Conservation (phyloP, 2,329 filamentous ascomycete genomes). For the Sclerotinia glacialis region DNA sequence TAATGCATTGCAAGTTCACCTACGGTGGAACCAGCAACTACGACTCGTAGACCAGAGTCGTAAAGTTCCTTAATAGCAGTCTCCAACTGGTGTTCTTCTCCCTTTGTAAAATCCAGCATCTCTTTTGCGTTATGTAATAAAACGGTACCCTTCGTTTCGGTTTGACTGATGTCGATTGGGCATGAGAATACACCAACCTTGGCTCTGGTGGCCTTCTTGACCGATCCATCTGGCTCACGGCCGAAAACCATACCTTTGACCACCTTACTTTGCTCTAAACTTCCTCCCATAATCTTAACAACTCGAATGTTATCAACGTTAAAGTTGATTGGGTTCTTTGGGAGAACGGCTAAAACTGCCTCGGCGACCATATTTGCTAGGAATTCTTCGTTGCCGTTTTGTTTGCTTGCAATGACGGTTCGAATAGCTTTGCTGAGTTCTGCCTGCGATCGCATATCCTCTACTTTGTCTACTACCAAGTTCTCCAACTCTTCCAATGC, state of each 20-base stretch:
- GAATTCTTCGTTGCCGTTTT: slow-evolving; percentile 88
- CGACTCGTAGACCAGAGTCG: slow-evolving; percentile 87
- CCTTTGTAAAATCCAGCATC: slow-evolving; percentile 98
- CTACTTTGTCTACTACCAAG: slow-evolving; percentile 85
- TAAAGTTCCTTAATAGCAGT: slow-evolving; percentile 89
- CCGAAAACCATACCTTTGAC: slow-evolving; percentile 99
- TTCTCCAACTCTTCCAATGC: slow-evolving; percentile 83
- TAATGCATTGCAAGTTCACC: slow-evolving; percentile 97
- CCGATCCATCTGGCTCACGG: slow-evolving; percentile 83
- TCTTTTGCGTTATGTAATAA: slow-evolving; percentile 96
- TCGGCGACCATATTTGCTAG: slow-evolving; percentile 85
- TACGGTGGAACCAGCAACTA: slow-evolving; percentile 88
- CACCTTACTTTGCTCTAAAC: slow-evolving; percentile 87
- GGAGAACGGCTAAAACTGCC: slow-evolving; percentile 79
- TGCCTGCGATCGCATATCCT: slow-evolving; percentile 73
- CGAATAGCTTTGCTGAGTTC: slow-evolving; percentile 94
- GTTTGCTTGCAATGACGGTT: slow-evolving; percentile 95
- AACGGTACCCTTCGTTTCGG: slow-evolving; percentile 98
- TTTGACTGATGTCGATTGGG: slow-evolving; percentile 91
- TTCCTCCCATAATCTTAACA: slow-evolving; percentile 99
- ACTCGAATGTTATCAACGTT: slow-evolving; percentile 99
- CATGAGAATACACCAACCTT: slow-evolving; percentile 98
- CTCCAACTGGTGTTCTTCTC: slow-evolving; percentile 91
- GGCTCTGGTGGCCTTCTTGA: slow-evolving; percentile 89
- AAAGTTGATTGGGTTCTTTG: slow-evolving; percentile 94